A percentile compares a stretch with the other conserved stretches of the same genome.
Conservation (phyloP, 2,329 filamentous ascomycete genomes). For the Alternaria triticimaculans region DNA sequence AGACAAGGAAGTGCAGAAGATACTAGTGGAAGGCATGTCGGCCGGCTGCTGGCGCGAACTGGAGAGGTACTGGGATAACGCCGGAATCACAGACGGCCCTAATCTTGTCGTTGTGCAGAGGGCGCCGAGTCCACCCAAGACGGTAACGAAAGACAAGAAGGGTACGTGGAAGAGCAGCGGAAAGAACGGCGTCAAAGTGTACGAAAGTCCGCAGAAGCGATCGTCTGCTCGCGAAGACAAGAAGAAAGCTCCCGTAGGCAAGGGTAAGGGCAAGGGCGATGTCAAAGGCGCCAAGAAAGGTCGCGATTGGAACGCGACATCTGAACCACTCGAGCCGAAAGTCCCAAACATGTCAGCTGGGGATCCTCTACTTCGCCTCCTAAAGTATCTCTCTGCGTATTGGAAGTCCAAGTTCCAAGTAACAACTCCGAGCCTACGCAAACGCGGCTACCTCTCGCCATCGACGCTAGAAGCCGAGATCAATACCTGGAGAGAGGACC, state of each 20-base stretch:
- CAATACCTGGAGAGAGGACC: constrained; percentile 70
- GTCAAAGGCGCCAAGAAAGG: constrained; percentile 53
- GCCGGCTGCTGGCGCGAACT: constrained; percentile 46
- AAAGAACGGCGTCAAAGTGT: constrained; percentile 45
- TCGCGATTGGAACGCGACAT: constrained; percentile 75
- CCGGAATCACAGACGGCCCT: constrained; percentile 84
- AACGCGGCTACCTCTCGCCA: constrained; percentile 86
- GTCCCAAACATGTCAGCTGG: constrained; percentile 79
- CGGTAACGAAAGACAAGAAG: constrained; percentile 43
- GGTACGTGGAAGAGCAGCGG: constrained; percentile 53
- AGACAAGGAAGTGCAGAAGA: constrained; percentile 43
- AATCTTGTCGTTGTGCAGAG: constrained; percentile 69
- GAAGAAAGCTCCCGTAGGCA: constrained; percentile 16
- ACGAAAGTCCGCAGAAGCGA: constrained; percentile 29
- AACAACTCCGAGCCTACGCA: constrained; percentile 81
- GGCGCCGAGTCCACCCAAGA: constrained; percentile 70
- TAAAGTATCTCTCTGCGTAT: constrained; percentile 79
- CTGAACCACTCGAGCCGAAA: constrained; percentile 72
- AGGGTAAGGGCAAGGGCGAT: constrained; percentile 47
- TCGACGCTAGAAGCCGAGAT: constrained; percentile 75
- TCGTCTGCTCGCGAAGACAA: constrained; percentile 7
- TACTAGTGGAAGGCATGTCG: constrained; percentile 37
- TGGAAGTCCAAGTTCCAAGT: constrained; percentile 87
- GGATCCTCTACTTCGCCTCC: constrained; percentile 78
- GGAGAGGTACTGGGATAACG: constrained; percentile 64